Conservation (phyloP, 768 basidiomycete species). For the Collybia sordida region DNA sequence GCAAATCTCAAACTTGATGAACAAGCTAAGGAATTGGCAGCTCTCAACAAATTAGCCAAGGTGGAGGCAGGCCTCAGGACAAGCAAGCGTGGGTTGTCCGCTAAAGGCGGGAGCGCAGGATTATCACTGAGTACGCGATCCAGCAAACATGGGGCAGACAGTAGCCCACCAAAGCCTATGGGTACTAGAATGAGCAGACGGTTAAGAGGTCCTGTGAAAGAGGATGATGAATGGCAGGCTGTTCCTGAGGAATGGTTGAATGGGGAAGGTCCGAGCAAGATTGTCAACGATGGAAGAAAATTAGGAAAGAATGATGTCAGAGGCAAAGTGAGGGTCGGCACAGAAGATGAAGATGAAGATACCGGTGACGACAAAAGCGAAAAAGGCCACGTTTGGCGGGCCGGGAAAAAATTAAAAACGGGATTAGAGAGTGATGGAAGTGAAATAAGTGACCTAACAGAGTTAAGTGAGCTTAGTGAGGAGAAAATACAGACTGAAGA, state of each 20-base stretch:
- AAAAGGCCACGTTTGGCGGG: constrained; percentile 12
- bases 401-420: constrained; percentile 32
- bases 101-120: not conserved
- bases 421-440: constrained; percentile 64
- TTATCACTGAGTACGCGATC: too few relatives aligned
- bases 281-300: constrained; percentile 8
- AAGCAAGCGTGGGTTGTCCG: constrained; percentile 2
- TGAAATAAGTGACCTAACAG: constrained; percentile 73
- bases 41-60: constrained; percentile 54
- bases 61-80: constrained; percentile 14
- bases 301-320: constrained; percentile 6
- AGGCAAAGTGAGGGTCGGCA: not conserved
- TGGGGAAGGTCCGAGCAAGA: constrained; percentile 1
- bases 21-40: constrained; percentile 68
- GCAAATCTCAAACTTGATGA: constrained; percentile 69
- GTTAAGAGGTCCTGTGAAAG: constrained; percentile 51
- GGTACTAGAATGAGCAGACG: constrained; percentile 71
- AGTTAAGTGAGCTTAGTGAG: constrained; percentile 54
- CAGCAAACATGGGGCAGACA: constrained; percentile 8
- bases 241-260: constrained; percentile 77
- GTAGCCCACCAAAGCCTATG: constrained; percentile 26
- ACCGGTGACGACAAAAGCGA: constrained; percentile 10
- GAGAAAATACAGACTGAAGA: constrained; percentile 11
- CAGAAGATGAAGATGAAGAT: not conserved
- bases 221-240: constrained; percentile 71